Conservation (phyloP, 345 rosid genomes). For the Populus tremula region DNA sequence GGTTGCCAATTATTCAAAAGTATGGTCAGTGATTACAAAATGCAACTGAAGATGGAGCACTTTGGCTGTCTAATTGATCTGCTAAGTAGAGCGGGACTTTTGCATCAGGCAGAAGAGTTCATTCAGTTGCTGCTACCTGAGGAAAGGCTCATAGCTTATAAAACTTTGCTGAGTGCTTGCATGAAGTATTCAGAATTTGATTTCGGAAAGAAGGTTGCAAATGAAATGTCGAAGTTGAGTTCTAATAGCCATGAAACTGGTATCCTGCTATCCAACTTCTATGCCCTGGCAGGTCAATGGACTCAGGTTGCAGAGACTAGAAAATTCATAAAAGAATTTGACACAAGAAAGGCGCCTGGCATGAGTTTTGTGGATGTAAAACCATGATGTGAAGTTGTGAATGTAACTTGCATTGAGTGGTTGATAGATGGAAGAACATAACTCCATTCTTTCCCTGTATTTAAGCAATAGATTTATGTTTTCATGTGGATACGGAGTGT, state of each 20-base stretch:
- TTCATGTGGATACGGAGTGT: too few species aligned
- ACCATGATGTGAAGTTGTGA: not conserved
- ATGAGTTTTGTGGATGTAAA: conserved; percentile 15
- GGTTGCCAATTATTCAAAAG: conserved; percentile 17
- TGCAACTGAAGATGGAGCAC: conserved; percentile 22
- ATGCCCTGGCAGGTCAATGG: conserved; percentile 32
- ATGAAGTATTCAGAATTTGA: conserved; percentile 22
- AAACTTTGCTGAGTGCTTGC: conserved; percentile 28
- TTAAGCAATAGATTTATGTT: too few species aligned
- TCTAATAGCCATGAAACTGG: conserved; percentile 10
- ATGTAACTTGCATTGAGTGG: too few species aligned
- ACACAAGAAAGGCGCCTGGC: conserved; percentile 26
- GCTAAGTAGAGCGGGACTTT: conserved; percentile 28
- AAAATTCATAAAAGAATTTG: conserved; percentile 10
- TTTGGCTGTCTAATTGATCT: conserved; percentile 31
- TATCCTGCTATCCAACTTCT: conserved; percentile 31
- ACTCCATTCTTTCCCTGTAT: too few species aligned
- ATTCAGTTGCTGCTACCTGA: conserved; percentile 11
- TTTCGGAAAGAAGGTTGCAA: conserved; percentile 22
- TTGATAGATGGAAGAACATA: too few species aligned
- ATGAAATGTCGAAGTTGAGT: conserved; percentile 9
- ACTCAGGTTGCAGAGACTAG: conserved; percentile 21
- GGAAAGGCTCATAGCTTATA: conserved; percentile 9
- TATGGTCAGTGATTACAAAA: conserved; percentile 14
- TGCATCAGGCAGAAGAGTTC: conserved; percentile 26